Base-by-base conservation (phyloP, 148 eudicot genomes). In the Fagopyrum esculentum region DNA sequence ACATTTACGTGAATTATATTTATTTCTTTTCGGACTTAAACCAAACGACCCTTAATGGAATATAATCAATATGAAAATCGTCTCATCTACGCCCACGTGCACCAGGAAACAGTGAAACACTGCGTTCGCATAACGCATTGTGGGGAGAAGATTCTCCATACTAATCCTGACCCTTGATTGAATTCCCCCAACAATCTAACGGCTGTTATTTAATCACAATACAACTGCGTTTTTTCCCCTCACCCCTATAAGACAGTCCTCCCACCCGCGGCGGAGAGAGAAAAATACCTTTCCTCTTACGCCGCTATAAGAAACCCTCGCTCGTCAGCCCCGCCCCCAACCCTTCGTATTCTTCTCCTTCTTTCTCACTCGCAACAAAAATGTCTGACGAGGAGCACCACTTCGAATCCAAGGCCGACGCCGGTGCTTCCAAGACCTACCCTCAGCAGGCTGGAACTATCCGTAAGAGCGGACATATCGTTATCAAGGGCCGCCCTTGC, bases 311-410 rank as follows among this genome's bases (percentile, higher is more conserved):
- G 61, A 56, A 56, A 56, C 61, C 61, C 61, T 56, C 61, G 61
- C 61, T 56, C 29, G 0, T n/a, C 29, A 16, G 61, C 61, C 16
- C 61, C 22, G 61, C 30, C 61, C 8, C 61, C 22, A 56, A n/a
- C 17, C 61, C 61, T 16, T n/a, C 61, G 22, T 56, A n/a, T 1
- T 56, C 5, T 0, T 19, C 35, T n/a, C 22, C 45, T 9, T 30
- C 12, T 26, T 48, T 45, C 40, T 45, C 50, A 19, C 52, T 72
- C 10, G 26, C 29, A 15, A 16, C 29, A 15, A 16, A 50, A 55
- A 84, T 86, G 89, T 83, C 86, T 73, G 89, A 83, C 84, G 86
- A 86, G 72, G 89, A 86, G 85, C 86, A 86, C 66, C 85, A 86
- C 50, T 83, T 86, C 75, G 86, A 86, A 77, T 77, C 84, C 3